phyloP scores from a whole-genome alignment of 2,329 filamentous ascomycete species.

The Colletotrichum endophyticum region DNA sequence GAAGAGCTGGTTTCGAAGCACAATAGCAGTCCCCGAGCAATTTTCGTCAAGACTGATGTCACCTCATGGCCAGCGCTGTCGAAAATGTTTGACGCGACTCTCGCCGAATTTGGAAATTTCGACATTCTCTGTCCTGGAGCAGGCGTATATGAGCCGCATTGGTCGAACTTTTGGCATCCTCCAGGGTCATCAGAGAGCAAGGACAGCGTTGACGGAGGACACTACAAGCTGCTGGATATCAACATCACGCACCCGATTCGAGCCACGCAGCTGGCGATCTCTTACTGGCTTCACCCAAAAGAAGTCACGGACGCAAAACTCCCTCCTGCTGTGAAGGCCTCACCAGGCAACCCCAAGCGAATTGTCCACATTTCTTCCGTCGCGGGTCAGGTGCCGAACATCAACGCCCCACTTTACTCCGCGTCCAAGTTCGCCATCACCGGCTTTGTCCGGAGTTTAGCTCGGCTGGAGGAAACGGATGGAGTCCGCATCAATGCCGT shows the following conservation, averaged over 20 bases:
- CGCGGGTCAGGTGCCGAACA: constrained; percentile 37
- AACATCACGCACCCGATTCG: constrained; percentile 48
- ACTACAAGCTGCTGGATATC: constrained; percentile 42
- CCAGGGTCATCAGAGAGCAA: constrained; percentile 37
- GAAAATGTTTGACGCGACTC: constrained; percentile 36
- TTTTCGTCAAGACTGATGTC: constrained; percentile 51
- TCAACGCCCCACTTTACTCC: constrained; percentile 41
- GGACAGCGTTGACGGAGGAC: constrained; percentile 31
- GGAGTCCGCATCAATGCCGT: constrained; percentile 47
- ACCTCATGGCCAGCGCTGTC: constrained; percentile 43
- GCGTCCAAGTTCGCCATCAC: constrained; percentile 43
- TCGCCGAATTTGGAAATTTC: constrained; percentile 39
- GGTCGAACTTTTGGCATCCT: constrained; percentile 47
- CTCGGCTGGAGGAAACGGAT: constrained; percentile 32
- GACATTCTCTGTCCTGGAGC: constrained; percentile 51
- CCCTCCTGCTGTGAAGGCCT: constrained; percentile 13
- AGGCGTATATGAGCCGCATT: constrained; percentile 50
- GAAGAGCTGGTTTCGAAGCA: constrained; percentile 33
- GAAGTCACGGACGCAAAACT: not conserved
- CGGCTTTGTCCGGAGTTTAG: constrained; percentile 46
- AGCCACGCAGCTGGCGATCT: constrained; percentile 42
- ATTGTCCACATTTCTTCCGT: constrained; percentile 42
- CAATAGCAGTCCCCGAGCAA: constrained; percentile 30
- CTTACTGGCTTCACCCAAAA: constrained; percentile 38
- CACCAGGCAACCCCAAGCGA: constrained; percentile 34